These are phyloP conservation scores for Apiotrichum laibachii DNA, from an alignment of 1,284 basidiomycete species.

Conservation along the genomic window DNA sequence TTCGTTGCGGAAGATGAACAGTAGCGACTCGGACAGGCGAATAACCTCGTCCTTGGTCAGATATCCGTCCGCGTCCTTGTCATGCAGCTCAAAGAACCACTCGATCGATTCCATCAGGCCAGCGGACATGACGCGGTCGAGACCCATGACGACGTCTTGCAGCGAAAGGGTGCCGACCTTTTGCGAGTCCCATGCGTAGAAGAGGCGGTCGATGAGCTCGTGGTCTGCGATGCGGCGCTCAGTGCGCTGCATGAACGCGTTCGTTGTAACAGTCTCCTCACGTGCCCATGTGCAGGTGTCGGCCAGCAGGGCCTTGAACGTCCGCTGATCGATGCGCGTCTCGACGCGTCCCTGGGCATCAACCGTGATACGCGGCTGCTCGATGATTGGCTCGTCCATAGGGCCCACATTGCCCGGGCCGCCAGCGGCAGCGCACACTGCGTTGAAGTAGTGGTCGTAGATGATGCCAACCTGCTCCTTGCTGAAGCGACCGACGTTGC, in stretches of 20 bases:
- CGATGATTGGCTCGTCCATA: slow-evolving; percentile 32
- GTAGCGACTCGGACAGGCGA: slow-evolving; percentile 80
- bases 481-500: slow-evolving; percentile 72
- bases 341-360: slow-evolving; percentile 69
- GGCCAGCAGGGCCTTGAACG: slow-evolving; percentile 84
- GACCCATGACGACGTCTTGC: slow-evolving; percentile 83
- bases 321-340: slow-evolving; percentile 79
- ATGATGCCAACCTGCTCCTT: slow-evolving; percentile 87
- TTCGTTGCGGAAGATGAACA: slow-evolving; percentile 98
- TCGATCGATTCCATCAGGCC: slow-evolving; percentile 98
- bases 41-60: slow-evolving; percentile 95
- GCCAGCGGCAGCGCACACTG: slow-evolving; percentile 69
- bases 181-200: slow-evolving; percentile 85
- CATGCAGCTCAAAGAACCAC: slow-evolving; percentile 96
- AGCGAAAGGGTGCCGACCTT: slow-evolving; percentile 78
- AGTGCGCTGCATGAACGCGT: slow-evolving; percentile 75
- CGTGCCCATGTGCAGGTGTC: slow-evolving; percentile 95
- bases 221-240: slow-evolving; percentile 54
- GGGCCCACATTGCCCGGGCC: slow-evolving; percentile 16
- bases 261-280: slow-evolving; percentile 87
- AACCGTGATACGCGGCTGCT: slow-evolving; percentile 45
- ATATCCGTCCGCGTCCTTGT: slow-evolving; percentile 91
- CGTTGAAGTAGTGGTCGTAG: slow-evolving; percentile 86
- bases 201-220: slow-evolving; percentile 61
- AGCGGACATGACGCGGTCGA: slow-evolving; percentile 90